A percentile compares a stretch with the other conserved stretches of the same genome.
Evolutionary conservation across 495 filamentous ascomycete genomes (phyloP).

Genomic region (Daldinia concentrica): DNA sequence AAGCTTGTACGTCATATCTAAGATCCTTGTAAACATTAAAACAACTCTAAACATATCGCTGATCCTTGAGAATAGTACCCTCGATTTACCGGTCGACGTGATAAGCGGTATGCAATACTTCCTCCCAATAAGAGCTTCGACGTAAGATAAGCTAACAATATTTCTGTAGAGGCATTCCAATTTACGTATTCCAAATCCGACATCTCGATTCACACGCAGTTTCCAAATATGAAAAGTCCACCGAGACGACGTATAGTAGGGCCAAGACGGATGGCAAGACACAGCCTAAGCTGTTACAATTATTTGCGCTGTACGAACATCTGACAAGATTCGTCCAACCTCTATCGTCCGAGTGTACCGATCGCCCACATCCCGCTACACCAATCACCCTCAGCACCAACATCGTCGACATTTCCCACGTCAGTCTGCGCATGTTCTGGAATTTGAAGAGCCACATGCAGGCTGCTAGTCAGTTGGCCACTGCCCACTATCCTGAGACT

Average conservation of each 20-base stretch:
- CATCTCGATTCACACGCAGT: conserved; percentile 84
- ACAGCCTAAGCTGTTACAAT: conserved; percentile 73
- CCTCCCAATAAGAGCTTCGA: not conserved
- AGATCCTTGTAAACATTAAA: not conserved
- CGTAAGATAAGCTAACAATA: conserved; percentile 4
- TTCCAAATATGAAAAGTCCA: conserved; percentile 72
- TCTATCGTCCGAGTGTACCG: conserved; percentile 73
- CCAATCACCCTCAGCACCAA: conserved; percentile 89
- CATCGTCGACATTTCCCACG: conserved; percentile 85
- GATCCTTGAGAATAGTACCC: conserved; percentile 70
- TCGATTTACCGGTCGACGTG: conserved; percentile 89
- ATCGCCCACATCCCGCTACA: conserved; percentile 74
- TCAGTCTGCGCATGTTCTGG: conserved; percentile 92
- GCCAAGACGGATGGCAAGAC: conserved; percentile 68
- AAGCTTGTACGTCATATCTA: conserved; percentile 67
- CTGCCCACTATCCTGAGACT: conserved; percentile 91
- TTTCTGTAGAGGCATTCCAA: conserved; percentile 77
- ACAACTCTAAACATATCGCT: not conserved
- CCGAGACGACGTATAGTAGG: conserved; percentile 62
- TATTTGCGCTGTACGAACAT: conserved; percentile 91
- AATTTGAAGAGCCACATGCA: conserved; percentile 92
- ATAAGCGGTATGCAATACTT: conserved; percentile 60
- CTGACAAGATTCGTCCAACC: conserved; percentile 87
- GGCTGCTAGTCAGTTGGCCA: conserved; percentile 84
- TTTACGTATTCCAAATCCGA: conserved; percentile 87